phyloP scores from a whole-genome alignment of 2,329 filamentous ascomycete species.

The Talaromyces pinophilus region DNA sequence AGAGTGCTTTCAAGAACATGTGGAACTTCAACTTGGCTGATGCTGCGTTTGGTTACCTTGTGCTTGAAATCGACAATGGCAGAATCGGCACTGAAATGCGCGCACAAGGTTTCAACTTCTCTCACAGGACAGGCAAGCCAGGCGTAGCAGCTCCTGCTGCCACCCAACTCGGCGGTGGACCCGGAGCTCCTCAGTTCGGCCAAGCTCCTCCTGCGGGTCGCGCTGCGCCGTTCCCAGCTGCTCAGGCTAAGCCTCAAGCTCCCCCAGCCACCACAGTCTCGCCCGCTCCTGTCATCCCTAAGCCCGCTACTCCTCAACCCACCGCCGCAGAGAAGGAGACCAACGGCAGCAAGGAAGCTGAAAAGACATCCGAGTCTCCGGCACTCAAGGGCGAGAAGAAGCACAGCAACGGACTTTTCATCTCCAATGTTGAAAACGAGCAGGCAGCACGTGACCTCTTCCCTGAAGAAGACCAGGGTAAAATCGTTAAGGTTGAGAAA shows the following conservation, averaged over 20 bases:
- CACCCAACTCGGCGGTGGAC: constrained; percentile 30
- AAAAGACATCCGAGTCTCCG: constrained; percentile 47
- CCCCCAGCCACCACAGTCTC: constrained; percentile 33
- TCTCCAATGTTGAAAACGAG: constrained; percentile 80
- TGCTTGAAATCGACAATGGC: constrained; percentile 91
- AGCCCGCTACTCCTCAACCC: constrained; percentile 40
- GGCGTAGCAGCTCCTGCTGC: constrained; percentile 37
- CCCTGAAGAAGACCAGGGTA: constrained; percentile 75
- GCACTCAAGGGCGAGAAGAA: constrained; percentile 63
- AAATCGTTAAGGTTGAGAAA: constrained; percentile 72
- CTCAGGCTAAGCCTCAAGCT: constrained; percentile 35
- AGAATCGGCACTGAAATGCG: constrained; percentile 98
- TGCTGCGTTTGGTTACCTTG: constrained; percentile 93
- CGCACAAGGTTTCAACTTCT: constrained; percentile 98
- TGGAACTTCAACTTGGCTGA: constrained; percentile 99
- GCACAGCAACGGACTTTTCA: constrained; percentile 80
- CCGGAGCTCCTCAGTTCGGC: constrained; percentile 42
- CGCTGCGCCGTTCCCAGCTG: constrained; percentile 33
- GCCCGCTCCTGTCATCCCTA: constrained; percentile 47
- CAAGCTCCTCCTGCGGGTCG: constrained; percentile 41
- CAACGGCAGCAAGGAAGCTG: constrained; percentile 55
- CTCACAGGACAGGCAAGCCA: constrained; percentile 87
- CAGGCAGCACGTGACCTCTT: constrained; percentile 83
- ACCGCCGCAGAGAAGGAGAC: constrained; percentile 43
- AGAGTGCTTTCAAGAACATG: constrained; percentile 99